phyloP scores from a whole-genome alignment of 1,284 basidiomycete species.

The Blastosporella zonata region DNA sequence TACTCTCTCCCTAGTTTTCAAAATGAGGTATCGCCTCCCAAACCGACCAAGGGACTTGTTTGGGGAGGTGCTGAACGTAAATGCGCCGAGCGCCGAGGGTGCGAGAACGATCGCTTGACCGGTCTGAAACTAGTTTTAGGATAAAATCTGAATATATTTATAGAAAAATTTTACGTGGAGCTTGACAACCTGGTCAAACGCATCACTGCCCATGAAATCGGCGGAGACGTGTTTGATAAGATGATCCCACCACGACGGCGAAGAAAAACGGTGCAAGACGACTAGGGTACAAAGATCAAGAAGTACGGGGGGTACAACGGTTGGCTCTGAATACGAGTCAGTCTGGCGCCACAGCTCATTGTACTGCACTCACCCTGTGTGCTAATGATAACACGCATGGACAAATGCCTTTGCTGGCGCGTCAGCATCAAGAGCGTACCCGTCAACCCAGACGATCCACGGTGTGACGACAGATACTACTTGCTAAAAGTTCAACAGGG shows the following conservation, averaged over 20 bases:
- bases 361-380: slow-evolving; percentile 55
- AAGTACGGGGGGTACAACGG: slow-evolving; percentile 63
- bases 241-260: slow-evolving; percentile 71
- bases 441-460: slow-evolving; percentile 50
- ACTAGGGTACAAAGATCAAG: slow-evolving; percentile 66
- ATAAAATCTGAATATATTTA: slow-evolving; percentile 9
- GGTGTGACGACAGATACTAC: slow-evolving; percentile 57
- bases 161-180: slow-evolving; percentile 45
- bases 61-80: slow-evolving; percentile 14
- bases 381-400: slow-evolving; percentile 69
- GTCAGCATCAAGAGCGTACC: slow-evolving; percentile 56
- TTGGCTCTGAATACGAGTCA: slow-evolving; percentile 50
- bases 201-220: slow-evolving; percentile 51
- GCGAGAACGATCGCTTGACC: slow-evolving; percentile 65
- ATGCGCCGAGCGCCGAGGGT: slow-evolving; percentile 53
- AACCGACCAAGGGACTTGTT: slow-evolving; percentile 31
- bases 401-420: slow-evolving; percentile 69
- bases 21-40: slow-evolving; percentile 53
- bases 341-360: neutral
- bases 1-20: slow-evolving; percentile 58
- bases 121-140: slow-evolving; percentile 38
- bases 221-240: slow-evolving; percentile 64
- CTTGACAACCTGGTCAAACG: slow-evolving; percentile 63
- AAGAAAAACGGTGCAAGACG: slow-evolving; percentile 70
- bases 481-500: slow-evolving; percentile 3